Evolutionary conservation across 768 basidiomycete genomes (phyloP).

Genomic region (Amanita pseudoporphyria): DNA sequence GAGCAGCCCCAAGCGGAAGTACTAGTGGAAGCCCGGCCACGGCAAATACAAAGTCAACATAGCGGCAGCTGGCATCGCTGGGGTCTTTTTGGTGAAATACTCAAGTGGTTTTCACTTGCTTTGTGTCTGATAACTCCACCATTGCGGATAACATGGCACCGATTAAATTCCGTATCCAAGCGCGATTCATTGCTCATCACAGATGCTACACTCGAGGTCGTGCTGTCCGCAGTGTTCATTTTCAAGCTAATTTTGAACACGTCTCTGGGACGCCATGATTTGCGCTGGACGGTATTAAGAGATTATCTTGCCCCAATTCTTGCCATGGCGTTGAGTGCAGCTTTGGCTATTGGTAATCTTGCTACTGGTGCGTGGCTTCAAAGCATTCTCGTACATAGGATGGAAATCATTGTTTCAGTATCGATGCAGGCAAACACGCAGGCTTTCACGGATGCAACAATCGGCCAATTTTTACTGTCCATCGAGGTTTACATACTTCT

Average conservation of each 20-base stretch:
- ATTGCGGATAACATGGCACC: slow-evolving; percentile 60
- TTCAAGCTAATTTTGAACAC: slow-evolving; percentile 55
- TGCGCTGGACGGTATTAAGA: slow-evolving; percentile 33
- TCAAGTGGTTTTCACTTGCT: slow-evolving; percentile 42
- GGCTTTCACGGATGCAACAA: slow-evolving; percentile 54
- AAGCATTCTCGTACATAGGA: slow-evolving; percentile 4
- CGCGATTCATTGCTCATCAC: slow-evolving; percentile 32
- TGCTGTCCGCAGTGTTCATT: slow-evolving; percentile 48
- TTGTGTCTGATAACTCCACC: slow-evolving; percentile 36
- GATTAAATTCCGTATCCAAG: slow-evolving; percentile 29
- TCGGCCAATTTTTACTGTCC: slow-evolving; percentile 61
- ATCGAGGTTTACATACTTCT: slow-evolving; percentile 54
- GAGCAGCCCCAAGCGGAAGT: slow-evolving; percentile 38
- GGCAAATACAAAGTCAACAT: slow-evolving; percentile 22
- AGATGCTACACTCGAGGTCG: slow-evolving; percentile 48
- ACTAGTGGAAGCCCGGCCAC: slow-evolving; percentile 12
- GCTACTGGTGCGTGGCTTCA: slow-evolving; percentile 38
- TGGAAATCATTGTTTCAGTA: slow-evolving; percentile 3
- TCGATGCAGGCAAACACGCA: slow-evolving; percentile 27
- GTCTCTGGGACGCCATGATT: slow-evolving; percentile 29
- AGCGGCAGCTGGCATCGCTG: slow-evolving; percentile 59
- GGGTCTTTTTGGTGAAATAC: slow-evolving; percentile 43
- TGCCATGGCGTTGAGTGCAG: slow-evolving; percentile 41
- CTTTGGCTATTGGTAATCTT: slow-evolving; percentile 47
- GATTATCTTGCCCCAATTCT: slow-evolving; percentile 40